Base-by-base conservation (phyloP, 331 rosid species). In the Ulmus americana region DNA sequence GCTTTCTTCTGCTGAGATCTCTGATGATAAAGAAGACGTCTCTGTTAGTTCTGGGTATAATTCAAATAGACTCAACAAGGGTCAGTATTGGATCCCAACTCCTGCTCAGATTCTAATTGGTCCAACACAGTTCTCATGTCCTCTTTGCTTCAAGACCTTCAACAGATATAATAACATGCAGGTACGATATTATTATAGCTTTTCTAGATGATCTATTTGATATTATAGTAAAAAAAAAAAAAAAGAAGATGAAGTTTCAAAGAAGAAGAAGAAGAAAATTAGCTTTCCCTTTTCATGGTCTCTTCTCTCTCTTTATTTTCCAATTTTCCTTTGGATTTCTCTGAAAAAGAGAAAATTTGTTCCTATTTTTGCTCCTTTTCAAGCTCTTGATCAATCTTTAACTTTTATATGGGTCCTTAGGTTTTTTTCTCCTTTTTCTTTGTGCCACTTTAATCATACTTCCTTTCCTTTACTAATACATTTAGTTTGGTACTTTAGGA, bases 101-200 rank as follows among this genome's bases (percentile, higher is more conserved):
- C 96, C 96, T 6, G 60, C 94, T 72, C 96, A 88, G 74, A 88
- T 88, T 74, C 70, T 88, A 61, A 88, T 85, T 47, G 96, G 96
- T 70, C 94, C 96, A 63, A 88, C 96, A 6, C 96, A 82, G 79
- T 88, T 85, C 69, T 83, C 96, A 49, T 88, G 96, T 59, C 94
- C 96, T 28, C 96, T 88, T 78, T 88, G 96, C 77, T 88, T 78
- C 86, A 88, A 88, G 82, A 85, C 96, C 44, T 88, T 88, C 81
- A 88, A 88, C 68, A 83, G 96, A 88, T 88, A 88, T 80, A 88
- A 88, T 64, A 88, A 88, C 84, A 85, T 88, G 96, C 96, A 88
- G 96, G 96, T 77, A 77, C 63, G 40, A 55, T 39, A 45, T 39
- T 4, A 11, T 28, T 39, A 1, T 66, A 10, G 9, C 4, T 49